Evolutionary conservation across 257 asterid species (phyloP), one percentile per base, ranked within the genome.

Genomic region (Scutellaria minor): DNA sequence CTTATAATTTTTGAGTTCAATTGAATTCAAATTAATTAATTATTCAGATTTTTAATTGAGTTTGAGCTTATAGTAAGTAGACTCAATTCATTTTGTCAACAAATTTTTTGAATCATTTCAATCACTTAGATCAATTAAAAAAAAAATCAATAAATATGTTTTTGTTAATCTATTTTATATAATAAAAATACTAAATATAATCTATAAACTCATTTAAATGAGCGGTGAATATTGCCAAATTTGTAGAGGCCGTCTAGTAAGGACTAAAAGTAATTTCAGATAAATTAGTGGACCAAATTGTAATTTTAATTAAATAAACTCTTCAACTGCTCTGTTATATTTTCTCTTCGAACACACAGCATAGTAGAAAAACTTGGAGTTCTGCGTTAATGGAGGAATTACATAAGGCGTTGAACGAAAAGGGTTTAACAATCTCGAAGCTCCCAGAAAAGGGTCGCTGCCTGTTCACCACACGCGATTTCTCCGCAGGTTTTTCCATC

Each of bases 391-490:
- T 89, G 97, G 96, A 88, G 56, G 93, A 84, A 51, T 75, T 91
- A 60, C 79, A 82, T 70, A 72, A 77, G 71, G 78, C 77, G 14
- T 13, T 91, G 70, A 72, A 22, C 11, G 79, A 76, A 20, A 75
- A 68, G 50, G 73, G 90, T 45, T 65, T 91, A 65, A 58, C 68
- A 4, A 72, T 83, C 18, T 84, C 89, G 52, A 79, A 70, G 41
- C 73, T 83, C 48, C 95, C 93, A 7, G 86, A 79, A 55, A 89
- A 91, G 85, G 99, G 99, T 46, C 97, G 98, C 72, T 82, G 92
- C 78, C 90, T 94, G 74, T 81, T 88, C 77, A 80, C 93, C 67
- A 74, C 86, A 47, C 82, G 95, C 14, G 86, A 88, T 64, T 94
- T 94, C 63, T 80, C 79, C 64, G 93, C 97, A 85, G 99, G 99